These are phyloP conservation scores for Cyphellophora attinorum DNA, from an alignment of 2,329 filamentous ascomycete genomes.

Conservation along the genomic window DNA sequence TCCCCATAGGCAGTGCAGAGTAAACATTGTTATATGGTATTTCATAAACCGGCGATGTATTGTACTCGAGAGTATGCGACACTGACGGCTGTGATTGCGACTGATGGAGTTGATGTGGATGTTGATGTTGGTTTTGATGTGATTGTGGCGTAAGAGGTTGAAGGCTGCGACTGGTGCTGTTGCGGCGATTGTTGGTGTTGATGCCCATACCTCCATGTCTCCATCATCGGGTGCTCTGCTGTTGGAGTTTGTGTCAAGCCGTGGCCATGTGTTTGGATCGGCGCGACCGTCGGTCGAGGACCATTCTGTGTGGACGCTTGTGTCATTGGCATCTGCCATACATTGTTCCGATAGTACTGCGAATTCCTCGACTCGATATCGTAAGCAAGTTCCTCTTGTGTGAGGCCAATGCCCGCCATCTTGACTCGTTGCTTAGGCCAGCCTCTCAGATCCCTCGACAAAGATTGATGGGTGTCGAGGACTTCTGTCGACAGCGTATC, in stretches of 20 bases:
- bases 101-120: slow-evolving; percentile 7
- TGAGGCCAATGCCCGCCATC: slow-evolving; percentile 34
- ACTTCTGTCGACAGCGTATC: too few relatives aligned
- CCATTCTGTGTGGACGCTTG: slow-evolving; percentile 25
- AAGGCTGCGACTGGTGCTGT: slow-evolving; percentile 5
- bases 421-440: slow-evolving; percentile 15
- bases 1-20: slow-evolving; percentile 39
- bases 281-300: slow-evolving; percentile 30
- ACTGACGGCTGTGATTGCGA: slow-evolving; percentile 1
- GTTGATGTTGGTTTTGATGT: slow-evolving; percentile 9
- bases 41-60: slow-evolving; percentile 36
- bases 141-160: too few relatives aligned
- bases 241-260: slow-evolving; percentile 30
- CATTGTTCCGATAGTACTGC: slow-evolving; percentile 30
- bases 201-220: slow-evolving; percentile 37
- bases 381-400: slow-evolving; percentile 34
- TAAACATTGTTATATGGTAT: slow-evolving; percentile 47
- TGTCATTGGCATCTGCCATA: slow-evolving; percentile 34
- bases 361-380: slow-evolving; percentile 36
- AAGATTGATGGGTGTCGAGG: too few relatives aligned
- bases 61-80: slow-evolving; percentile 21
- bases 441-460: slow-evolving; percentile 5
- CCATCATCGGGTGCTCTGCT: slow-evolving; percentile 34
- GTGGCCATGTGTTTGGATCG: slow-evolving; percentile 34
- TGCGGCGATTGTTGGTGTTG: slow-evolving; percentile 14